These are phyloP conservation scores for Actinomortierella ambigua DNA, from an alignment of 371 early-diverging fungal genomes.

Conservation along the genomic window DNA sequence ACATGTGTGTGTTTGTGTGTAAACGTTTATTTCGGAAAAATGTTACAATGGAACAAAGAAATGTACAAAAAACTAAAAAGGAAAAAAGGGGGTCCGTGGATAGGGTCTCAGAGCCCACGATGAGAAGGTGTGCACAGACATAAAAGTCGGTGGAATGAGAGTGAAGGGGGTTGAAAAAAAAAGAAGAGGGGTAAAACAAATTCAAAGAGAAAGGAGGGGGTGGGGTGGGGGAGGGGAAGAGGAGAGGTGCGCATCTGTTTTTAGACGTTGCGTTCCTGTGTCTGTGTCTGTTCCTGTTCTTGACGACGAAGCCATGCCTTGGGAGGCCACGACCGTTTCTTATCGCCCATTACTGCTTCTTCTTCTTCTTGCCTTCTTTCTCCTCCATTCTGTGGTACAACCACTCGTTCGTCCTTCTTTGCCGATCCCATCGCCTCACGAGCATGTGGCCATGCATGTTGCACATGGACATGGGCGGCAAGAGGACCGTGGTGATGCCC, in stretches of 20 bases:
- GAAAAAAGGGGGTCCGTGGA: too few relatives aligned
- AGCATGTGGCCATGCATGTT: neutral
- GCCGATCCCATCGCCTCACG: constrained; percentile 17
- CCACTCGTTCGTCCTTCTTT: constrained; percentile 5
- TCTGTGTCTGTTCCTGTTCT: constrained; percentile 10
- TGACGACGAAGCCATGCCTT: constrained; percentile 14
- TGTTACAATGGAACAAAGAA: too few relatives aligned
- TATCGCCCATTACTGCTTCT: constrained; percentile 2
- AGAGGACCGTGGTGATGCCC: constrained; percentile 1
- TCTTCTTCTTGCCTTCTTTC: constrained; percentile 1
- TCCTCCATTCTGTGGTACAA: neutral
- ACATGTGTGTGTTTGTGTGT: too few relatives aligned
- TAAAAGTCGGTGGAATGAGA: constrained; percentile 10
- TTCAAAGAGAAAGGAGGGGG: too few relatives aligned
- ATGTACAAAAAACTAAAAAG: too few relatives aligned
- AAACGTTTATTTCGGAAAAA: too few relatives aligned
- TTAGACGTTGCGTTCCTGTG: constrained; percentile 8
- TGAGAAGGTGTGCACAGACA: neutral
- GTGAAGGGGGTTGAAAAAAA: too few relatives aligned
- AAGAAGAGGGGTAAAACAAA: too few relatives aligned
- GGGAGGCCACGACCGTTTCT: constrained; percentile 16
- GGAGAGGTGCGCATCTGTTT: constrained; percentile 4
- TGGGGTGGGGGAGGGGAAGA: too few relatives aligned
- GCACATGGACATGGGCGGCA: neutral
- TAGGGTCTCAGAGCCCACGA: too few relatives aligned